Conservation (phyloP, 306 rosid species). For the Leucaena leucocephala region DNA sequence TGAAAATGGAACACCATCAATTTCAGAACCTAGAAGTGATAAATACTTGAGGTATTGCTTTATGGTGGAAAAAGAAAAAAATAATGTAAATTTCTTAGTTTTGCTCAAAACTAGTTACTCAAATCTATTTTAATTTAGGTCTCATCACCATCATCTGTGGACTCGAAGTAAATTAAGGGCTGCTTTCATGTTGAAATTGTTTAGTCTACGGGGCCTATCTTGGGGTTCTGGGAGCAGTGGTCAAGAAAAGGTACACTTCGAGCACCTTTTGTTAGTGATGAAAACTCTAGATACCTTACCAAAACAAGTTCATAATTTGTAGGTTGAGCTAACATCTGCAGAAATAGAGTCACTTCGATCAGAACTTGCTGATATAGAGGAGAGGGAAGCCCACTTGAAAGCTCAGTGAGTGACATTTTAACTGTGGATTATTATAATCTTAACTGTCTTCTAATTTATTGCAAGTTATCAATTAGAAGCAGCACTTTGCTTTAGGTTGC, state of each 20-base stretch:
- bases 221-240: conserved; percentile 68
- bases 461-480: background rate
- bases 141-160: conserved; percentile 45
- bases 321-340: conserved; percentile 78
- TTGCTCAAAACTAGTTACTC: conserved; percentile 38
- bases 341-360: conserved; percentile 86
- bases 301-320: conserved; percentile 31
- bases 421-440: conserved; percentile 9
- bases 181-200: conserved; percentile 68
- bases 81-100: background rate
- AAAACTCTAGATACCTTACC: conserved; percentile 37
- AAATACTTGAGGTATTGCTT: conserved; percentile 57
- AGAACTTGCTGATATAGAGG: conserved; percentile 79
- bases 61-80: conserved; percentile 16
- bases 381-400: conserved; percentile 88
- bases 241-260: conserved; percentile 71
- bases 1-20: conserved; percentile 46
- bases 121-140: conserved; percentile 59
- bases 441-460: conserved; percentile 11
- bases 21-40: conserved; percentile 49
- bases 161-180: conserved; percentile 59
- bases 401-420: conserved; percentile 79
- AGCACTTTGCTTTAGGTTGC: conserved; percentile 12
- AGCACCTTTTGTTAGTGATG: conserved; percentile 21
- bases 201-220: conserved; percentile 57